These are phyloP conservation scores for Obelidium mucronatum DNA, from an alignment of 192 early-diverging fungal species.

Conservation along the genomic window DNA sequence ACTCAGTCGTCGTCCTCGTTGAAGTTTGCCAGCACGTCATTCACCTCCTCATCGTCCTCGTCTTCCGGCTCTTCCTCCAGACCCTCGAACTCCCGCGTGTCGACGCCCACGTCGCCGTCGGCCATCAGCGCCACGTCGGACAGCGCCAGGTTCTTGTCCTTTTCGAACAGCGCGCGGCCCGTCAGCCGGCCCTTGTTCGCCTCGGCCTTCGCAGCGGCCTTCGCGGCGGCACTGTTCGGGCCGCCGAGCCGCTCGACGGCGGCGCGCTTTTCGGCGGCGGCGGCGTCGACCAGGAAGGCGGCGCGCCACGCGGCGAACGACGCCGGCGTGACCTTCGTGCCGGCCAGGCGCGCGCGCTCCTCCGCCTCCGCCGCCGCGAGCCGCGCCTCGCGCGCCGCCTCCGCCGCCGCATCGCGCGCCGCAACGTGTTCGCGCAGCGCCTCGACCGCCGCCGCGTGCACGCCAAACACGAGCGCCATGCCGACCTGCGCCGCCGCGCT, in stretches of 20 bases:
- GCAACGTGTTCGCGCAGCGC: slow-evolving; percentile 64
- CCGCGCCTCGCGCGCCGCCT: slow-evolving; percentile 38
- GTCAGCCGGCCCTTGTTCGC: slow-evolving; percentile 49
- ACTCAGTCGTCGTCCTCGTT: slow-evolving; percentile 44
- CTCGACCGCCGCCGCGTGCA: slow-evolving; percentile 82
- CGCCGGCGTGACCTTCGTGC: slow-evolving; percentile 83
- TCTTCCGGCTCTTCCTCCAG: slow-evolving; percentile 59
- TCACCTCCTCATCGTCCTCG: slow-evolving; percentile 69
- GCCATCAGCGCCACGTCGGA: slow-evolving; percentile 83
- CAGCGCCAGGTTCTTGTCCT: slow-evolving; percentile 82
- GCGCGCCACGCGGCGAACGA: slow-evolving; percentile 82
- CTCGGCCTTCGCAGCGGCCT: slow-evolving; percentile 12
- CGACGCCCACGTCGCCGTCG: slow-evolving; percentile 83
- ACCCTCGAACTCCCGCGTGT: slow-evolving; percentile 67
- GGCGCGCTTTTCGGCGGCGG: slow-evolving; percentile 25
- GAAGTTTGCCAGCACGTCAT: slow-evolving; percentile 53
- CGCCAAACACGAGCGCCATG: slow-evolving; percentile 92
- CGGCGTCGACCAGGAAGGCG: slow-evolving; percentile 78
- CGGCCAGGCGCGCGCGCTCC: slow-evolving; percentile 78
- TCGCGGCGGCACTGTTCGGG: slow-evolving; percentile 42
- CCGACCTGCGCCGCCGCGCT: slow-evolving; percentile 75
- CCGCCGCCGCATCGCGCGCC: slow-evolving; percentile 51
- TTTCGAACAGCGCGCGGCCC: slow-evolving; percentile 92
- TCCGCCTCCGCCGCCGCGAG: slow-evolving; percentile 68
- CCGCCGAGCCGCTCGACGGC: slow-evolving; percentile 9